Evolutionary conservation across 306 rosid species (phyloP).

Genomic region (Casuarina glauca): DNA sequence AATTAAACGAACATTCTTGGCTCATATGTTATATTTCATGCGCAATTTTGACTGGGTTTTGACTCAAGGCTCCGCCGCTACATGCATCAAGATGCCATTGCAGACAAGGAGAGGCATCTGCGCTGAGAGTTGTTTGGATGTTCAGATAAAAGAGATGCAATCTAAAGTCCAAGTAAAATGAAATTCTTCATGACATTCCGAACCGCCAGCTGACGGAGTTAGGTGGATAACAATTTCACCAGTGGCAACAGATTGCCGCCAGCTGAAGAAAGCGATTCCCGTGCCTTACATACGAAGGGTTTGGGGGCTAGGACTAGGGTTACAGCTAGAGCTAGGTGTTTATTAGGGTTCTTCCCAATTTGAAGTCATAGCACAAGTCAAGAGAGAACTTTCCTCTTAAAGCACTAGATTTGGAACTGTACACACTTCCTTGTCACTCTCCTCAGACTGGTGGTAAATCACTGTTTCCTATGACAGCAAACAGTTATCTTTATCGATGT

Average conservation of each 20-base stretch:
- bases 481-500: background rate
- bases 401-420: background rate
- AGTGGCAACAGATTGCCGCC: constrained; percentile 6
- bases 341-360: constrained; percentile 29
- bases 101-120: constrained; percentile 1
- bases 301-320: constrained; percentile 20
- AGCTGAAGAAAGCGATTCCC: constrained; percentile 11
- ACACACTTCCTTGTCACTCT: background rate
- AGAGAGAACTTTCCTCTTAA: background rate
- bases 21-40: constrained; percentile 45
- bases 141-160: constrained; percentile 4
- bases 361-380: background rate
- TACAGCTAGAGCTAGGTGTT: background rate
- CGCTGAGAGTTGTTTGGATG: constrained; percentile 1
- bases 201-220: background rate
- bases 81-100: background rate
- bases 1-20: constrained; percentile 12
- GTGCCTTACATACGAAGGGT: background rate
- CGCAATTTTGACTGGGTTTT: constrained; percentile 43
- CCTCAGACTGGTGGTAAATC: background rate
- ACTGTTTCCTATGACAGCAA: background rate
- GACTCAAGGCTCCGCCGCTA: constrained; percentile 12
- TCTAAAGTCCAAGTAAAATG: background rate
- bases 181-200: constrained; percentile 27
- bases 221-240: constrained; percentile 14